Evolutionary conservation across 2,329 filamentous ascomycete genomes (phyloP).

Genomic region (Falciphora oryzae): DNA sequence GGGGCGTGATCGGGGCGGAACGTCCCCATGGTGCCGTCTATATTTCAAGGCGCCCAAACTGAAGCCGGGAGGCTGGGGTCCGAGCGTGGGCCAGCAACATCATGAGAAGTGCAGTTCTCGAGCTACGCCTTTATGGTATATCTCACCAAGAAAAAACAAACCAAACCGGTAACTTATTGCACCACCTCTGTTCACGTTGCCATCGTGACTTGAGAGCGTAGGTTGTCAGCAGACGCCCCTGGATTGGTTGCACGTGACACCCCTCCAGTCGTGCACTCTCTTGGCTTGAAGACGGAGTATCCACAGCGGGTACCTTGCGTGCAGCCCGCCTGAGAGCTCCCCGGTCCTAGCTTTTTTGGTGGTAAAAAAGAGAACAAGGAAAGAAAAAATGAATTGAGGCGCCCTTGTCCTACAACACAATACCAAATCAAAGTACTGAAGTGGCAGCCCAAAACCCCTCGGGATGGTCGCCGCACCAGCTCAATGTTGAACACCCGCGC

Average conservation of each 20-base stretch:
- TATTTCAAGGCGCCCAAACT: neutral
- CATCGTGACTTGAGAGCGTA: too few relatives aligned
- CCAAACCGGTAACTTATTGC: too few relatives aligned
- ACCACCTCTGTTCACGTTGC: too few relatives aligned
- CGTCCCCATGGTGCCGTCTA: neutral
- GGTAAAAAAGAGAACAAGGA: neutral
- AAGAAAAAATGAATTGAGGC: neutral
- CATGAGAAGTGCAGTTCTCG: neutral
- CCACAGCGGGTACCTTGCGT: neutral
- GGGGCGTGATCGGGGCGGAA: neutral
- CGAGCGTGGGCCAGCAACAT: too few relatives aligned
- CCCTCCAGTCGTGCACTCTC: too few relatives aligned
- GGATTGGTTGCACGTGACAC: neutral
- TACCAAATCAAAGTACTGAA: neutral
- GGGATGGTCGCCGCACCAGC: neutral
- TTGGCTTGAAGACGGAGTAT: too few relatives aligned
- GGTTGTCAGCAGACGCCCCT: neutral
- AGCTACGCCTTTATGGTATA: neutral
- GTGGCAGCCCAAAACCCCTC: neutral
- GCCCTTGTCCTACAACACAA: neutral
- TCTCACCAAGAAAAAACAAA: too few relatives aligned
- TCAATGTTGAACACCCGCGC: constrained; percentile 29
- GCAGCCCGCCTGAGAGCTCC: neutral
- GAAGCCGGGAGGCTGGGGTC: neutral
- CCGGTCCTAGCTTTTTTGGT: neutral